Evolutionary conservation across 768 basidiomycete species (phyloP).

Genomic region (Termitomyces sp.): DNA sequence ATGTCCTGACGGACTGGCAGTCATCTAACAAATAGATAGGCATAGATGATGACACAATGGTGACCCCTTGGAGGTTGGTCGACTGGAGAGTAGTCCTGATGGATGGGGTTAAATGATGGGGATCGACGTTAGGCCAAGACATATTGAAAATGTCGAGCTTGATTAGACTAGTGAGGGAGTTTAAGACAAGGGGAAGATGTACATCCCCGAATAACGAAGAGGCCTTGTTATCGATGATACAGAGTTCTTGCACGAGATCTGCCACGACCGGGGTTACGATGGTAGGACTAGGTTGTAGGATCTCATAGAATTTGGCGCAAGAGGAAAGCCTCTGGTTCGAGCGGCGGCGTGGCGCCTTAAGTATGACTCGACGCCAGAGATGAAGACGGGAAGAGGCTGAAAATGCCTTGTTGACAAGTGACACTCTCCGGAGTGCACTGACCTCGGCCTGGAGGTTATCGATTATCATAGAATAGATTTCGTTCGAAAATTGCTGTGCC

Average conservation of each 20-base stretch:
- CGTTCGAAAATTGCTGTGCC: background rate
- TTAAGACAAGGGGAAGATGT: slow-evolving; percentile 1
- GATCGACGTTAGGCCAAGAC: background rate
- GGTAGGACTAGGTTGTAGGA: too few relatives aligned
- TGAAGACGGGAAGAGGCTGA: background rate
- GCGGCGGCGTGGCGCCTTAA: background rate
- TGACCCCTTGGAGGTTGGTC: background rate
- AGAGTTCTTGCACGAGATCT: background rate
- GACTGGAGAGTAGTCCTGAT: background rate
- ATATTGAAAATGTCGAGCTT: background rate
- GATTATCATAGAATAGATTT: slow-evolving; percentile 1
- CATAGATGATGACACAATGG: background rate
- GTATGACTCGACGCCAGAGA: slow-evolving; percentile 3
- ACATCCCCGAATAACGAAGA: background rate
- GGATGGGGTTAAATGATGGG: background rate
- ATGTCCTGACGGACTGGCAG: background rate
- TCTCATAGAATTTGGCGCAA: background rate
- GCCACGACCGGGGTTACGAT: background rate
- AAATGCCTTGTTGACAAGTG: background rate
- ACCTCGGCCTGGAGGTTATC: slow-evolving; percentile 2
- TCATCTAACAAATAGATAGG: slow-evolving; percentile 2
- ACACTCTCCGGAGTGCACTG: background rate
- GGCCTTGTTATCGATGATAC: background rate
- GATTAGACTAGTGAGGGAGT: background rate
- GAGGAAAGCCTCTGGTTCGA: background rate